Conservation (phyloP, 352 stramenopile genomes). For the Phytophthora agathidicida region DNA sequence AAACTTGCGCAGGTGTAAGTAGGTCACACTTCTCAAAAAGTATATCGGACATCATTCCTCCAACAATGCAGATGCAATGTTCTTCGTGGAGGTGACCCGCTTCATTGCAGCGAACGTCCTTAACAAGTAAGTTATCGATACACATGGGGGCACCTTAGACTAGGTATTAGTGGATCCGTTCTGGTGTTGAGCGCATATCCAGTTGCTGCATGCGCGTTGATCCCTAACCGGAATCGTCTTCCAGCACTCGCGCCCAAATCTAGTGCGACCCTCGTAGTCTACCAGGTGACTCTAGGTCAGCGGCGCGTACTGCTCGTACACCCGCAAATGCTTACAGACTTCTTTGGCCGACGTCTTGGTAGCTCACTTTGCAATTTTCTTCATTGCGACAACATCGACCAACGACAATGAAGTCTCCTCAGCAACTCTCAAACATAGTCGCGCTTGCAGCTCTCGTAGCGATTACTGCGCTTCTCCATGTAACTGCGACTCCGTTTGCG, state of each 20-base stretch:
- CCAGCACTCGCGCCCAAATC: background rate
- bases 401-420: constrained; percentile 3
- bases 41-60: background rate
- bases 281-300: background rate
- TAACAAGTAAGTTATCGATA: too few relatives aligned
- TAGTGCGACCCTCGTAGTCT: too few relatives aligned
- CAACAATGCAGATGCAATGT: too few relatives aligned
- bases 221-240: constrained; percentile 2
- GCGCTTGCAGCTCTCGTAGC: background rate
- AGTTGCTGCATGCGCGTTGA: constrained; percentile 7
- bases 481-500: constrained; percentile 30
- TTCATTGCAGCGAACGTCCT: too few relatives aligned
- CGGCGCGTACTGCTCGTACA: background rate
- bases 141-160: background rate
- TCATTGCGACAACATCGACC: background rate
- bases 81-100: background rate
- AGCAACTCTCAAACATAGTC: background rate
- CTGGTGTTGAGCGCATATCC: background rate
- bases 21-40: background rate
- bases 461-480: constrained; percentile 1
- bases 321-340: too few relatives aligned
- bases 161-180: background rate
- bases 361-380: constrained; percentile 12
- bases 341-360: too few relatives aligned
- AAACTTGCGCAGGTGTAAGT: background rate